Base-by-base conservation (phyloP, 106 monocot species). In the Dendrobium officinale region DNA sequence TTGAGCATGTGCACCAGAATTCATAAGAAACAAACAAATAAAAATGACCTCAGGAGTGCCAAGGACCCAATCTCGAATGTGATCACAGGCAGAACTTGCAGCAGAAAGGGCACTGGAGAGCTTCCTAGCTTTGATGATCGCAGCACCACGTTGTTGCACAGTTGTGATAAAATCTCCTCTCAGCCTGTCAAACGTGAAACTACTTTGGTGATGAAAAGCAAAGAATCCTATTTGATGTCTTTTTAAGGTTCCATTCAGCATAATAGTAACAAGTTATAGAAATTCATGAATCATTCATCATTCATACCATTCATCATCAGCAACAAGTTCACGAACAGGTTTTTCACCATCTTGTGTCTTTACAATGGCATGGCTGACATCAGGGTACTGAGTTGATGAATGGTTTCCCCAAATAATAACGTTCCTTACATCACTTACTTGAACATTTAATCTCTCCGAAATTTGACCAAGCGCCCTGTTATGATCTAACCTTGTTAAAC, bases 391-490 rank as follows among this genome's bases (percentile, higher is more conserved):
- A 20, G 91, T 93, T 17, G 90, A 91, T 27, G 93, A 93, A 81
- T 93, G 93, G 72, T 93, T 93, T 33, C 93, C 93, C 93, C 93
- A 93, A 27, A 93, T 87, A 19, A 91, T 91, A 42, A 84, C 91
- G 79, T 93, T 93, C 84, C 85, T 93, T 31, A 93, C 90, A 77
- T 90, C 82, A 78, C 83, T 80, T n/a, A 85, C 84, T 37, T 85
- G 88, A 13, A 91, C 68, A 67, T 82, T 82, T 54, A 93, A 49
- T 75, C 88, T 77, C 73, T 91, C 88, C 26, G 88, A 78, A 78
- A 93, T 82, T 56, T 89, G 89, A 18, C 82, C 93, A 45, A 93
- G 84, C n/a, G 93, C 90, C 80, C 93, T 86, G 58, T 93, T 93
- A 79, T 93, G 93, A 82, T 93, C 93, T 51, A 93, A 85, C 66